phyloP scores from a whole-genome alignment of 2,329 filamentous ascomycete genomes.

The Claviceps maximensis region DNA sequence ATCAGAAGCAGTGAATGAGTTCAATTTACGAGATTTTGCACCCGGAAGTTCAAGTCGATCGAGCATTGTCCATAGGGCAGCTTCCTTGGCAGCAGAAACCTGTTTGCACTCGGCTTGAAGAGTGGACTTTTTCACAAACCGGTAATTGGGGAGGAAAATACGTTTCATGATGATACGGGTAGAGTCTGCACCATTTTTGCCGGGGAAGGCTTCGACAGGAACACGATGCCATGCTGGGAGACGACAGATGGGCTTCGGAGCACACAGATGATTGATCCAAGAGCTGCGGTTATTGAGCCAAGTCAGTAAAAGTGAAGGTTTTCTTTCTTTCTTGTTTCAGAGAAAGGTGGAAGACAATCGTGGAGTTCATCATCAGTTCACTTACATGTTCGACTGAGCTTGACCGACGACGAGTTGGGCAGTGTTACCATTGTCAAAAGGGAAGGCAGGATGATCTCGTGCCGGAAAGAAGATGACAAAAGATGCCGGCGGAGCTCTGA shows the following conservation, averaged over 20 bases:
- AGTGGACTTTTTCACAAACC: not conserved
- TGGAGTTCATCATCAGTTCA: not conserved
- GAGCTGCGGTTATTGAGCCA: conserved; percentile 7
- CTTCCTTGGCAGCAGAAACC: not conserved
- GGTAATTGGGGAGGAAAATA: conserved; percentile 9
- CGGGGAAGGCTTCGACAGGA: conserved; percentile 12
- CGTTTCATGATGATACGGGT: conserved; percentile 21
- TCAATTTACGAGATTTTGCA: conserved; percentile 4
- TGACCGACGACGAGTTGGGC: not conserved
- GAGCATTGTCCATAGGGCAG: not conserved
- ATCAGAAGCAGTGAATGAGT: conserved; percentile 1
- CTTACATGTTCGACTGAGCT: conserved; percentile 1
- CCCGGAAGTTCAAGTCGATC: conserved; percentile 3
- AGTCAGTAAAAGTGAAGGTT: not conserved
- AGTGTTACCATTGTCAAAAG: not conserved
- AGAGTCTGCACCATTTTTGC: conserved; percentile 6
- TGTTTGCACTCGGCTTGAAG: not conserved
- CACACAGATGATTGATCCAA: conserved; percentile 12
- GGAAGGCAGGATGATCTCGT: conserved; percentile 2
- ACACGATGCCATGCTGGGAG: conserved; percentile 20
- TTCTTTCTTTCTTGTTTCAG: not conserved
- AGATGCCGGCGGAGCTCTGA: conserved; percentile 11
- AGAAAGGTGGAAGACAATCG: too few species aligned
- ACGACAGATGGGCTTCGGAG: conserved; percentile 10
- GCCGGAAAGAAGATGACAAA: conserved; percentile 17